Conservation (phyloP, 768 basidiomycete species). For the Leccinum subgranulosum region DNA sequence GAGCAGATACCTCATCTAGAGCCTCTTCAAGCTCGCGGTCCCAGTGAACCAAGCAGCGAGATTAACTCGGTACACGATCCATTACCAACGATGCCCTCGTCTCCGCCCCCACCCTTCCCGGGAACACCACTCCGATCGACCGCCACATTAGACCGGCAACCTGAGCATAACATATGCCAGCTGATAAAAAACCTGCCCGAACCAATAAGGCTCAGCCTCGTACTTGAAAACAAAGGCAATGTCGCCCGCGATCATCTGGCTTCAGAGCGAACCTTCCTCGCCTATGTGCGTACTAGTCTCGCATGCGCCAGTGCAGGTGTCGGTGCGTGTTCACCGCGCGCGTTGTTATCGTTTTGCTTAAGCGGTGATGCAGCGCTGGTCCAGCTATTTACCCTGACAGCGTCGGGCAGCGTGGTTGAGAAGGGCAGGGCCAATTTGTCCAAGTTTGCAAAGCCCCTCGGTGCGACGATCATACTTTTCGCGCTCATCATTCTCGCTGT, state of each 20-base stretch:
- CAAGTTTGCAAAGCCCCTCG: constrained; percentile 47
- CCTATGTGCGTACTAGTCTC: constrained; percentile 63
- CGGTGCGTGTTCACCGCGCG: constrained; percentile 36
- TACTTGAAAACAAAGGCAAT: constrained; percentile 57
- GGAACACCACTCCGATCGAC: neutral
- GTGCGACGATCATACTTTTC: constrained; percentile 45
- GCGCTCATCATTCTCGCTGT: constrained; percentile 46
- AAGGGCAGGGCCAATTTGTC: constrained; percentile 7
- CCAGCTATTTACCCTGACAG: constrained; percentile 46
- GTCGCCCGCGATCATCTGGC: constrained; percentile 65
- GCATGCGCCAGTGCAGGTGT: constrained; percentile 58
- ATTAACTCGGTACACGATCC: constrained; percentile 5
- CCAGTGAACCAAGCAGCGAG: constrained; percentile 7
- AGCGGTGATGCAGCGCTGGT: constrained; percentile 42
- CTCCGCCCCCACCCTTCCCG: neutral
- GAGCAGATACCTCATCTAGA: constrained; percentile 24
- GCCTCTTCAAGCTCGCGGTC: constrained; percentile 4
- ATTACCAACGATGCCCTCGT: neutral
- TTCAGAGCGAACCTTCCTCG: constrained; percentile 60
- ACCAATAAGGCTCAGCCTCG: constrained; percentile 26
- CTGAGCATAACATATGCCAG: neutral
- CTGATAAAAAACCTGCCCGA: constrained; percentile 1
- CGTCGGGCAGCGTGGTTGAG: constrained; percentile 1
- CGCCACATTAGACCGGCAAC: neutral
- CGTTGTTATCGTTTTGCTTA: neutral